Evolutionary conservation across 345 rosid genomes (phyloP).

Genomic region (Ailanthus altissimus): DNA sequence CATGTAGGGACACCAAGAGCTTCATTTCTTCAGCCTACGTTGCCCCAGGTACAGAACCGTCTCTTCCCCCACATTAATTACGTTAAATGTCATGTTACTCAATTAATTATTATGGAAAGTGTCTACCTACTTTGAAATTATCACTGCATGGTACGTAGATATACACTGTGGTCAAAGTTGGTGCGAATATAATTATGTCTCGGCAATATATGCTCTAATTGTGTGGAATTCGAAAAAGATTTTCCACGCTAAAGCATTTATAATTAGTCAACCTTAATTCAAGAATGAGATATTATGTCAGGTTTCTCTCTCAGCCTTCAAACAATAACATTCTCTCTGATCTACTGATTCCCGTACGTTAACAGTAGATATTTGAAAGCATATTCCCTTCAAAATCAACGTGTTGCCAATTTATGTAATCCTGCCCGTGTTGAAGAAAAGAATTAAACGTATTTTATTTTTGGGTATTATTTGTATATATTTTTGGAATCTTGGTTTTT

Average conservation of each 20-base stretch:
- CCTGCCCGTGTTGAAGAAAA: no score
- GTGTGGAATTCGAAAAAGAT: slow-evolving; percentile 2
- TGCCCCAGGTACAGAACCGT: slow-evolving; percentile 60
- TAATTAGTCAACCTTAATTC: slow-evolving; percentile 26
- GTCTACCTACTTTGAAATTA: neutral
- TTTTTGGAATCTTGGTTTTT: neutral
- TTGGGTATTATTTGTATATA: neutral
- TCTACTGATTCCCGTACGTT: neutral
- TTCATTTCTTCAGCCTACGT: slow-evolving; percentile 43
- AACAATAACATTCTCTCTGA: neutral
- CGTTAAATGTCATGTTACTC: neutral
- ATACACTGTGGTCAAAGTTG: neutral
- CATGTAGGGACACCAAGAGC: slow-evolving; percentile 37
- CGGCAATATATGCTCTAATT: no score
- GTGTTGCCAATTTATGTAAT: neutral
- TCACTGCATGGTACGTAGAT: neutral
- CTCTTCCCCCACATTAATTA: neutral
- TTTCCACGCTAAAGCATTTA: neutral
- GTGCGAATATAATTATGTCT: neutral
- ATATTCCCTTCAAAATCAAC: neutral
- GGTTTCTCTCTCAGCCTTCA: neutral
- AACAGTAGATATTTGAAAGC: no score
- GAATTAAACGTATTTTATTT: neutral
- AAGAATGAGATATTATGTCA: slow-evolving; percentile 25
- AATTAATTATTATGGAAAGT: neutral